These are phyloP conservation scores for Aspergillus sparsus DNA, from an alignment of 495 filamentous ascomycete species.

Conservation along the genomic window DNA sequence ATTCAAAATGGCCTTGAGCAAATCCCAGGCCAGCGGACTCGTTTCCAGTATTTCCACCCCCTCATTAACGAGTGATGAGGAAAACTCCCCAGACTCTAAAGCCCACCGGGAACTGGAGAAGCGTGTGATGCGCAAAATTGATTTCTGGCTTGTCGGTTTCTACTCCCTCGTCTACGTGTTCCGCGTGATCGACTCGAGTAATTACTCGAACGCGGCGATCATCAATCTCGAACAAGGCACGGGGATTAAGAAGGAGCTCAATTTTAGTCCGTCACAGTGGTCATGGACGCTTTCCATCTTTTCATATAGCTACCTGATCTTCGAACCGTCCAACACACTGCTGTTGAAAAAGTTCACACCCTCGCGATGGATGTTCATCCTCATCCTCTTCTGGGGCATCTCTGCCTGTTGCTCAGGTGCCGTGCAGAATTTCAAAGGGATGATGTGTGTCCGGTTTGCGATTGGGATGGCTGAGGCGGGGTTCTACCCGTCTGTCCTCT, in stretches of 20 bases:
- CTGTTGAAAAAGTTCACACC: constrained; percentile 36
- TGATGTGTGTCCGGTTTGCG: constrained; percentile 44
- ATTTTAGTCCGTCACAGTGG: constrained; percentile 40
- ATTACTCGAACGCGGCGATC: constrained; percentile 49
- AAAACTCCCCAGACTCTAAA: not conserved
- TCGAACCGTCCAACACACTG: constrained; percentile 45
- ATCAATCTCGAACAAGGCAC: constrained; percentile 49
- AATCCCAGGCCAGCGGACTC: not conserved
- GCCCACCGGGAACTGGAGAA: constrained; percentile 27
- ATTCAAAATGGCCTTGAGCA: constrained; percentile 1
- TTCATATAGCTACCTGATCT: constrained; percentile 43
- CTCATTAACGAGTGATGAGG: constrained; percentile 3
- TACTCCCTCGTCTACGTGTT: constrained; percentile 48
- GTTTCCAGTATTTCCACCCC: constrained; percentile 7
- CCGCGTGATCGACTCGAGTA: constrained; percentile 41
- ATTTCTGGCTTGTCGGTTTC: constrained; percentile 45
- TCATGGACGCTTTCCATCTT: constrained; percentile 48
- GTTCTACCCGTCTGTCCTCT: constrained; percentile 42
- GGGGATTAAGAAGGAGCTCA: constrained; percentile 45
- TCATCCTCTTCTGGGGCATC: constrained; percentile 45
- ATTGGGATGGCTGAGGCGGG: constrained; percentile 45
- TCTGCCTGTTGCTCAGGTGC: constrained; percentile 38
- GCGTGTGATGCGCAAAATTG: constrained; percentile 38
- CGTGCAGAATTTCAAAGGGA: constrained; percentile 38
- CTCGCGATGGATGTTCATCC: constrained; percentile 47